Base-by-base conservation (phyloP, 163 green algal species). In the Smithsoniella earleae region DNA sequence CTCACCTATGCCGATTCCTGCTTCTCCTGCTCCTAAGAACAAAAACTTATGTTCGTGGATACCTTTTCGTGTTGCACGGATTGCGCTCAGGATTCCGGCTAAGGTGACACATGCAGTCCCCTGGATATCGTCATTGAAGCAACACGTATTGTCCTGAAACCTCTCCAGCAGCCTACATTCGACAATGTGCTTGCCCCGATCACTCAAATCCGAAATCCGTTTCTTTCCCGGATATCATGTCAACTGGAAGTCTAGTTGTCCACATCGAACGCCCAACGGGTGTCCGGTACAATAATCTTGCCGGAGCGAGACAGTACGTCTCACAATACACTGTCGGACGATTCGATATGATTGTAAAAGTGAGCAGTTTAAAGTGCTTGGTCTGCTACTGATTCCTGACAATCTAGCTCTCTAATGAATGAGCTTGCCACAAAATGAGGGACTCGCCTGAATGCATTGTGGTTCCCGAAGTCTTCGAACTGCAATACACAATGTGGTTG, bases 91-190 rank as follows among this genome's bases (percentile, higher is more conserved):
- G 30, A 97, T 46, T 0, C 92, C 92, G 0, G 86, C 87, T 34
- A 95, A 66, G 1, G 89, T 91, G 8, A 76, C 80, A 6, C 78
- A 81, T 18, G 85, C 86, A 4, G 85, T 91, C 36, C 85, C 86
- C 78, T 87, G 80, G 58, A 98, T 96, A 74, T 98, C 94, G 79
- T 99, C 94, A 79, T 99, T 99, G 82, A 98, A 99, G 22, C 87
- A 85, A 78, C 87, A 84, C 66, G 92, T 83, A 27, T 82, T 76
- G 69, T 88, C 33, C 0, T 87, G 76, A 79, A 96, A 96, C 3
- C 79, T 74, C 3, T 95, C 80, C 28, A 99, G 86, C 74, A 99
- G 83, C n/a, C 78, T 76, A 37, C 40, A 49, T n/a, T n/a, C n/a
- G n/a, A n/a, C n/a, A n/a, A n/a, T n/a, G n/a, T n/a, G n/a, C n/a